Base-by-base conservation (phyloP, 2,329 filamentous ascomycete species). In the Septoria linicola region DNA sequence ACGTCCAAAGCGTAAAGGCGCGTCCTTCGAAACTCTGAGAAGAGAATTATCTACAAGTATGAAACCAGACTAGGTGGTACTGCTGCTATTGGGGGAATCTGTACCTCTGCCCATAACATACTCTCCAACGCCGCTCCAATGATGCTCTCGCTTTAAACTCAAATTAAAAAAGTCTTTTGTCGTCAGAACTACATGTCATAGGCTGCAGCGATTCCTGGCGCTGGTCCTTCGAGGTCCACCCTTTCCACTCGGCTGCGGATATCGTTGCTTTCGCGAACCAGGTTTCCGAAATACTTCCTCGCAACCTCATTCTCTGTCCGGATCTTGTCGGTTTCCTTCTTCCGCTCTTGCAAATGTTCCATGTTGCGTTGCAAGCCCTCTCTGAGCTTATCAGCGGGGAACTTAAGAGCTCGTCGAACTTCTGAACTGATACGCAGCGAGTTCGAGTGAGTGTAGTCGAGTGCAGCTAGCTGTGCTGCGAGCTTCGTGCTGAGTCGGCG, bases 401-500 rank as follows among this genome's bases (percentile, higher is more conserved):
- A 84, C 53, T 89, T 88, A 32, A 99, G 81, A 7, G 96, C 89
- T 67, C 90, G 89, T 60, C 92, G 88, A 35, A 96, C 89, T 48
- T 95, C 87, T 20, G 82, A 80, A 17, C 88, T 85, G 64, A 99
- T 95, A 47, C 93, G 88, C 14, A 80, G 77, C 37, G 90, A 83
- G 73, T 99, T 99, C 59, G 82, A 74, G 70, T 99, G 93, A 1
- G 93, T 88, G 67, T 97, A 99, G 73, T 99, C 93, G 65, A 96
- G 83, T 14, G 87, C 80, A 6, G 81, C 75, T 31, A 99, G 83
- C 63, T 90, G 88, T 25, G 82, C 76, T 2, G 89, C 85, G 52
- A 99, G 87, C 73, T 97, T 97, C 65, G 80, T 80, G 35, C 87
- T 86, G 4, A 99, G 81, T 8, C 90, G 89, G 46, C 85, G 86